Conservation (phyloP, 2,329 filamentous ascomycete genomes). For the Claviceps monticola region DNA sequence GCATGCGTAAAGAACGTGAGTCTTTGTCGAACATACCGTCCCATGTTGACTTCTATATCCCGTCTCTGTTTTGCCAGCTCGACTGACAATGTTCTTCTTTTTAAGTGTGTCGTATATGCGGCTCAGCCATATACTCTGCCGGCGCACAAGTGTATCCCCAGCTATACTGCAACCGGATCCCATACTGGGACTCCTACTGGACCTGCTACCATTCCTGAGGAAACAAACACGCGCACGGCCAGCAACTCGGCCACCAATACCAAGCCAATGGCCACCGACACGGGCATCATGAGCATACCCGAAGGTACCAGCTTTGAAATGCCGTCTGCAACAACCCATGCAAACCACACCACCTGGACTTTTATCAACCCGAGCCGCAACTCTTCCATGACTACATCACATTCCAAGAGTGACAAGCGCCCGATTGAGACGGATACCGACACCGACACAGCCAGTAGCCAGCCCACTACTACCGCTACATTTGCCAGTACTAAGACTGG, state of each 20-base stretch:
- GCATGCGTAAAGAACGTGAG: slow-evolving; percentile 33
- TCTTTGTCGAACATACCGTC: not conserved
- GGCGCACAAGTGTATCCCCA: slow-evolving; percentile 20
- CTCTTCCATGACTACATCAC: slow-evolving; percentile 1
- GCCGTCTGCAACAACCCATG: not conserved
- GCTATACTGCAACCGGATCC: slow-evolving; percentile 7
- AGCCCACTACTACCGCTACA: slow-evolving; percentile 1
- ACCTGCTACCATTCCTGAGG: too few relatives aligned
- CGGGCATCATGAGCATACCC: slow-evolving; percentile 8
- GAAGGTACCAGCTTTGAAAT: slow-evolving; percentile 55
- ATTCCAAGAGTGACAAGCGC: not conserved
- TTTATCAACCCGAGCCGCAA: not conserved
- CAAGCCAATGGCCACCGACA: not conserved
- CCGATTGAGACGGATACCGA: not conserved
- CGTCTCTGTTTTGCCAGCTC: too few relatives aligned
- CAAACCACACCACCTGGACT: not conserved
- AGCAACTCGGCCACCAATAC: not conserved
- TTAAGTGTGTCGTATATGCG: slow-evolving; percentile 30
- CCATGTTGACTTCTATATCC: not conserved
- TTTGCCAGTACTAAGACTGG: slow-evolving; percentile 1
- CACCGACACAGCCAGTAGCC: not conserved
- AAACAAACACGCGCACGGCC: not conserved
- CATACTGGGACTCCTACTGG: not conserved
- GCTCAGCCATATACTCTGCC: slow-evolving; percentile 24
- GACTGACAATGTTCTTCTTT: not conserved